Conservation (phyloP, 2,329 filamentous ascomycete genomes). For the Neophaeococcomyces mojaviensis region DNA sequence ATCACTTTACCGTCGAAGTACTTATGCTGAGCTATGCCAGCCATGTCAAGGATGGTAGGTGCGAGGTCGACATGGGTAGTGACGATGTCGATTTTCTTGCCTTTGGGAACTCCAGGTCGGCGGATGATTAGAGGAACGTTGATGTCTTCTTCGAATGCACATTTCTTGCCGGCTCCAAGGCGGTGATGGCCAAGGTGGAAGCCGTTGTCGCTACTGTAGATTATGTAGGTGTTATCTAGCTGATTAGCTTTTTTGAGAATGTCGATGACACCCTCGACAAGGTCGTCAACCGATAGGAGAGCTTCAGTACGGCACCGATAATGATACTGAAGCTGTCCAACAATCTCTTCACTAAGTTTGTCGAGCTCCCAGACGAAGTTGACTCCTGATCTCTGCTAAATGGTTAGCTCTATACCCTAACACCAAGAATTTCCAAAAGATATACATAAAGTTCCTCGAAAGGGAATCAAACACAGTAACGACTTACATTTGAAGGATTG, state of each 20-base stretch:
- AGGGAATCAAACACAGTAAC: too few species aligned
- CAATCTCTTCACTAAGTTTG: too few species aligned
- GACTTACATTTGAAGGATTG: constrained; percentile 16
- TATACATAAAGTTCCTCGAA: too few species aligned
- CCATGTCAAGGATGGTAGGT: constrained; percentile 49
- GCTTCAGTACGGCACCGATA: constrained; percentile 22
- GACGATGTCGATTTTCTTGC: constrained; percentile 35
- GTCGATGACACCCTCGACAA: constrained; percentile 39
- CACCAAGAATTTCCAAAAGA: too few species aligned
- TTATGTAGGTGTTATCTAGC: constrained; percentile 49
- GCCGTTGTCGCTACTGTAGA: constrained; percentile 55
- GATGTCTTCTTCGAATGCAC: constrained; percentile 52
- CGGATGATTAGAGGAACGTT: constrained; percentile 52
- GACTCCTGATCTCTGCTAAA: constrained; percentile 17
- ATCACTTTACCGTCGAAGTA: constrained; percentile 15
- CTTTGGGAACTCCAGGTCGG: constrained; percentile 45
- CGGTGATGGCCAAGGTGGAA: constrained; percentile 55
- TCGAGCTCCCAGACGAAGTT: constrained; percentile 19
- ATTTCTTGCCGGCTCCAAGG: constrained; percentile 50
- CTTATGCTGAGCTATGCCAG: constrained; percentile 27
- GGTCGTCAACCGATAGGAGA: constrained; percentile 28
- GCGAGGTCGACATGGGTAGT: constrained; percentile 58
- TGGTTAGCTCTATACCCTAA: too few species aligned
- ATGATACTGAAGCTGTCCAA: constrained; percentile 17
- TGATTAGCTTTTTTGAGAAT: constrained; percentile 34